Evolutionary conservation across 2,329 filamentous ascomycete genomes (phyloP).

Genomic region (Clonostachys solani): DNA sequence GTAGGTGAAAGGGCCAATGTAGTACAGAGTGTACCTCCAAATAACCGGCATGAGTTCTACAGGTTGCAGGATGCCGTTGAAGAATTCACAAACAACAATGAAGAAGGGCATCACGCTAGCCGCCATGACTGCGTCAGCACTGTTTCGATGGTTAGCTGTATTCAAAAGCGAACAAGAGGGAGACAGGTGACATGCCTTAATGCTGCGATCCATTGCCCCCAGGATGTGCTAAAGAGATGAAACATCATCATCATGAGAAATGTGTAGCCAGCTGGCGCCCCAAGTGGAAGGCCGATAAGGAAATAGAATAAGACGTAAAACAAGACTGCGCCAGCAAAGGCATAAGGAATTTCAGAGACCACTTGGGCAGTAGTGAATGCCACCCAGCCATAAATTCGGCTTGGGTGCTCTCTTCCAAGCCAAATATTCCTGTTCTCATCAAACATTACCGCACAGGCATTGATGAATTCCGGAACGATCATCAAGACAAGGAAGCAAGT

Average conservation of each 20-base stretch:
- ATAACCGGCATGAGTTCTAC: conserved; percentile 53
- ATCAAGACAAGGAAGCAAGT: conserved; percentile 65
- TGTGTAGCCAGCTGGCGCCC: conserved; percentile 55
- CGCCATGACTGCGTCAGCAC: conserved; percentile 29
- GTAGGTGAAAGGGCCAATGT: conserved; percentile 63
- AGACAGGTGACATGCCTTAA: conserved; percentile 76
- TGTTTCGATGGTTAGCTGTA: conserved; percentile 68
- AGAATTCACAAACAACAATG: conserved; percentile 67
- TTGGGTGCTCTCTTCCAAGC: conserved; percentile 62
- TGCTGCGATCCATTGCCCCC: conserved; percentile 66
- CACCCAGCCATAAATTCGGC: conserved; percentile 65
- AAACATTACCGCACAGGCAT: conserved; percentile 68
- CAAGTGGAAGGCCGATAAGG: conserved; percentile 60
- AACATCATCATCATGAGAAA: conserved; percentile 71
- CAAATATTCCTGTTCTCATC: conserved; percentile 65
- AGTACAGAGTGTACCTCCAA: conserved; percentile 70
- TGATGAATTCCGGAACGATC: conserved; percentile 69
- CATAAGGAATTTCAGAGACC: conserved; percentile 61
- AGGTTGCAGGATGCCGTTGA: conserved; percentile 55
- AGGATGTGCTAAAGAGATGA: conserved; percentile 61
- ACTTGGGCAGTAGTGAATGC: conserved; percentile 64
- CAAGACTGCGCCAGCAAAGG: conserved; percentile 51
- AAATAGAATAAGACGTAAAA: conserved; percentile 65
- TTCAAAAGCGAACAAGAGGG: conserved; percentile 54
- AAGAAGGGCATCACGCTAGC: conserved; percentile 41